A percentile compares a stretch with the other conserved stretches of the same genome.
phyloP scores from a whole-genome alignment of 192 early-diverging fungal genomes.

The Powellomyces hirtus region DNA sequence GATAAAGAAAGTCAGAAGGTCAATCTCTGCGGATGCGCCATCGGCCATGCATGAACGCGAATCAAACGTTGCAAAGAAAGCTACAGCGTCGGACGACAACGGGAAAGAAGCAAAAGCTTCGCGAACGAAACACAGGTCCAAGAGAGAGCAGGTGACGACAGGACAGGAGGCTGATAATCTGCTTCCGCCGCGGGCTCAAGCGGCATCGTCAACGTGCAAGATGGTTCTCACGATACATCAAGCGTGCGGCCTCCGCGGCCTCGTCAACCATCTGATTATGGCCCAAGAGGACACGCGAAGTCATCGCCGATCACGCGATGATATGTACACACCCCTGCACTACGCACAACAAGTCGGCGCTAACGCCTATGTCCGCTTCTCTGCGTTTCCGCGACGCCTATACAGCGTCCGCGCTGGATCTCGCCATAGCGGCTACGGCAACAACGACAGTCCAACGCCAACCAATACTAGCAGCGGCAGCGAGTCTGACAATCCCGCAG shows the following conservation, averaged over 20 bases:
- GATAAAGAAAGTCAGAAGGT: constrained; percentile 6
- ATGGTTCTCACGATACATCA: constrained; percentile 16
- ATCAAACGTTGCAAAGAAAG: background rate
- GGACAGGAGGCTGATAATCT: no score
- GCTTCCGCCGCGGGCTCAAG: background rate
- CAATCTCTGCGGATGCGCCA: background rate
- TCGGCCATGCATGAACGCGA: background rate
- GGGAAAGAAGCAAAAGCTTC: no score
- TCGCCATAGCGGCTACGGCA: background rate
- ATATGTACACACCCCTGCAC: constrained; percentile 19
- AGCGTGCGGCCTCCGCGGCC: constrained; percentile 29
- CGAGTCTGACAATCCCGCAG: background rate
- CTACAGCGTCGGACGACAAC: no score
- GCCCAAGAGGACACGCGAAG: background rate
- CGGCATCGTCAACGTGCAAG: background rate
- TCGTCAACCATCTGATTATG: constrained; percentile 6
- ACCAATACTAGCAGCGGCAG: background rate
- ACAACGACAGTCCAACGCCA: no score
- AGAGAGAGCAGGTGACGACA: background rate
- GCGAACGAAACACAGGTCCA: background rate
- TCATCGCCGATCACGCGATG: no score
- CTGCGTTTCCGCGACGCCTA: constrained; percentile 19
- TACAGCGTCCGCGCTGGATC: background rate
- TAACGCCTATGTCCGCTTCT: constrained; percentile 25
- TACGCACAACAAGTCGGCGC: constrained; percentile 26